phyloP scores from a whole-genome alignment of 169 alveolate genomes.

The Blepharisma undulans region DNA sequence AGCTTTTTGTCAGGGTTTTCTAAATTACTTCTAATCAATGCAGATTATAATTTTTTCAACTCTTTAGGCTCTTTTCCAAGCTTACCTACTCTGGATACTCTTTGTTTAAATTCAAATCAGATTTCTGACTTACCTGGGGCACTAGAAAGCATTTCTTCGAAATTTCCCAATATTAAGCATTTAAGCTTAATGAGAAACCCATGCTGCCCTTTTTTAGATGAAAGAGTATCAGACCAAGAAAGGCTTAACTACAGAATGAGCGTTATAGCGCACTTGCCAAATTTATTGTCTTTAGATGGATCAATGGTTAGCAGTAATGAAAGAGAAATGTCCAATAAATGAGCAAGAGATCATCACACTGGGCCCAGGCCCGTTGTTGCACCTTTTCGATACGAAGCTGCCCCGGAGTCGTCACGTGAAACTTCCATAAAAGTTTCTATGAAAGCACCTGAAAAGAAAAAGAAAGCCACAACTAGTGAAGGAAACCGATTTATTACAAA shows the following conservation, averaged over 20 bases:
- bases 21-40: background rate
- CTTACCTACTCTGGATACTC: background rate
- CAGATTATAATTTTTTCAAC: background rate
- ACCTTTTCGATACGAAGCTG: background rate
- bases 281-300: background rate
- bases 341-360: background rate
- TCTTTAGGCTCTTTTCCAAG: background rate
- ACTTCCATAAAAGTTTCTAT: background rate
- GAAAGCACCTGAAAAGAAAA: constrained; percentile 2
- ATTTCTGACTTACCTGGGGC: background rate
- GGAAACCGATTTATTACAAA: constrained; percentile 15
- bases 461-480: background rate
- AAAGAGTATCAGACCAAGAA: background rate
- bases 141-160: background rate
- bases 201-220: constrained; percentile 22
- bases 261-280: background rate
- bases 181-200: constrained; percentile 26
- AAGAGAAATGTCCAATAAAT: background rate
- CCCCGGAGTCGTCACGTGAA: background rate
- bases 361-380: background rate
- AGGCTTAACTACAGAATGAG: background rate
- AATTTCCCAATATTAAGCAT: background rate
- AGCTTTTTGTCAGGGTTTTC: constrained; percentile 1
- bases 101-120: background rate
- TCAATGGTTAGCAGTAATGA: background rate